phyloP scores from a whole-genome alignment of 495 filamentous ascomycete species.

The Margaritispora aquatica region DNA sequence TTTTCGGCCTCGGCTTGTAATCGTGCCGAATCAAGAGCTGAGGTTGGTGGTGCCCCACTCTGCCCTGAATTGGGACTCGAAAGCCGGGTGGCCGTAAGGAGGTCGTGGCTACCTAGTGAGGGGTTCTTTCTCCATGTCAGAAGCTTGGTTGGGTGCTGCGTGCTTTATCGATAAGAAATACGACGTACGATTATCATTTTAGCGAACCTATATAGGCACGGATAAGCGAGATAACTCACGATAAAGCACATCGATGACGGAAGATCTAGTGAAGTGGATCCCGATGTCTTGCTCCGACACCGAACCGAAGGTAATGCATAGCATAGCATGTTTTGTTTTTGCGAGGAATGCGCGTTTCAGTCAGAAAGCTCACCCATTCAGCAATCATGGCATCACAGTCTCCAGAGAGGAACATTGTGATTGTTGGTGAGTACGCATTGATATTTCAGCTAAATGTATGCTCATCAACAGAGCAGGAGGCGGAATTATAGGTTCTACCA shows the following conservation, averaged over 20 bases:
- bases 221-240: too few species aligned
- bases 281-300: too few species aligned
- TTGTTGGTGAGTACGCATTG: slow-evolving; percentile 50
- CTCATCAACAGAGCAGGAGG: slow-evolving; percentile 51
- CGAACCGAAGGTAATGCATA: too few species aligned
- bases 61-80: neutral
- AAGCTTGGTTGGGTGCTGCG: neutral
- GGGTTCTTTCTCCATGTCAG: neutral
- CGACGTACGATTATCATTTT: too few species aligned
- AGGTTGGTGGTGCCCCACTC: neutral
- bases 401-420: slow-evolving; percentile 52
- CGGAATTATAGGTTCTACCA: slow-evolving; percentile 90
- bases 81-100: too few species aligned
- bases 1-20: neutral
- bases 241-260: too few species aligned
- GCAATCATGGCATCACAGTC: slow-evolving; percentile 14
- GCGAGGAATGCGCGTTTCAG: neutral
- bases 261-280: neutral
- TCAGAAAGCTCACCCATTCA: neutral
- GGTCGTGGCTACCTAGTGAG: neutral
- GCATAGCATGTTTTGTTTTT: neutral
- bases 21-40: neutral
- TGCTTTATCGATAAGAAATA: neutral
- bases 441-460: neutral
- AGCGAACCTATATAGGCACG: too few species aligned